phyloP scores from a whole-genome alignment of 768 basidiomycete species.

The Lentinula boryana region DNA sequence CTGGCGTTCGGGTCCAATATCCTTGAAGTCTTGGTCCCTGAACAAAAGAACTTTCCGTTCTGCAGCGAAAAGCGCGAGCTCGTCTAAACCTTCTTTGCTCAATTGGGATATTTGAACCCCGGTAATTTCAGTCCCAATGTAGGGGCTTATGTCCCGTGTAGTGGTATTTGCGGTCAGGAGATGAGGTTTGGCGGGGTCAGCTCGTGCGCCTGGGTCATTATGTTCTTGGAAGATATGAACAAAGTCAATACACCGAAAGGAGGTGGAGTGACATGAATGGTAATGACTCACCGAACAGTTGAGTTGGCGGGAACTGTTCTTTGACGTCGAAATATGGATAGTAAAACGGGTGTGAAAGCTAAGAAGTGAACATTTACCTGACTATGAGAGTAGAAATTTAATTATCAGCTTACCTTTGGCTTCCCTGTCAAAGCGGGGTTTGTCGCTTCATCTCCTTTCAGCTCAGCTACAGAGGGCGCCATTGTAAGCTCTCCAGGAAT shows the following conservation, averaged over 20 bases:
- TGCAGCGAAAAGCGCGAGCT: conserved; percentile 45
- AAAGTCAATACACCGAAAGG: background rate
- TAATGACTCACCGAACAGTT: conserved; percentile 32
- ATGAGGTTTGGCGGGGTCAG: conserved; percentile 46
- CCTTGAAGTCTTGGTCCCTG: conserved; percentile 60
- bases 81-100: conserved; percentile 44
- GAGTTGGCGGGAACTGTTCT: conserved; percentile 45
- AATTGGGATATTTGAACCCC: conserved; percentile 52
- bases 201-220: conserved; percentile 37
- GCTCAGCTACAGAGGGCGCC: conserved; percentile 6
- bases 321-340: conserved; percentile 36
- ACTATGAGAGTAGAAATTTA: background rate
- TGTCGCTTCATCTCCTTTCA: background rate
- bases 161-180: conserved; percentile 35
- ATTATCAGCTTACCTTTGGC: background rate
- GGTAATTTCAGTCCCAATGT: conserved; percentile 43
- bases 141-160: conserved; percentile 37
- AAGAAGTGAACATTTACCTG: background rate
- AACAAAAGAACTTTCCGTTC: conserved; percentile 50
- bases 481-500: background rate
- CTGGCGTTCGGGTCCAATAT: conserved; percentile 44
- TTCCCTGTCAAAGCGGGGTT: background rate
- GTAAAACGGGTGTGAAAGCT: conserved; percentile 40
- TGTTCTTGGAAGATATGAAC: conserved; percentile 22
- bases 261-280: background rate